Evolutionary conservation across 23 red algal species (phyloP).

Genomic region (Gracilaria gracilis): DNA sequence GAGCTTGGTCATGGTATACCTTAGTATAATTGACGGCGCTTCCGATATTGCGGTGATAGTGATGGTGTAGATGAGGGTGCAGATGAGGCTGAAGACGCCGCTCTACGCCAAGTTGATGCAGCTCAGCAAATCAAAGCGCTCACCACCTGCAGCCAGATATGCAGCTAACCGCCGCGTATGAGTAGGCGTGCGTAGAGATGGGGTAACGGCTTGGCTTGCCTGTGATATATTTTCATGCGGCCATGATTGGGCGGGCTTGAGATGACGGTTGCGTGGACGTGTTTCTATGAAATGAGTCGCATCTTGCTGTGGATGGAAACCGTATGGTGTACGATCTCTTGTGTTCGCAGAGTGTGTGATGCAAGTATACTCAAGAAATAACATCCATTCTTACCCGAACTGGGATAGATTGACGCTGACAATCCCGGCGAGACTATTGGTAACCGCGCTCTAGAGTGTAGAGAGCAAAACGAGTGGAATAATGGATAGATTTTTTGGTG

Average conservation of each 20-base stretch:
- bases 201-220: conserved; percentile 25
- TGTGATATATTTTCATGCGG: conserved; percentile 52
- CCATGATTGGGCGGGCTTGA: conserved; percentile 29
- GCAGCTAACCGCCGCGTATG: conserved; percentile 40
- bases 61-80: too few relatives aligned
- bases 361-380: conserved; percentile 14
- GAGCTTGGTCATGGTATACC: too few relatives aligned
- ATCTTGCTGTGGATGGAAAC: conserved; percentile 55
- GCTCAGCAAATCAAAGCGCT: too few relatives aligned
- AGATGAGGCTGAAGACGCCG: too few relatives aligned
- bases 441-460: conserved; percentile 11
- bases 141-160: too few relatives aligned
- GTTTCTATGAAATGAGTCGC: conserved; percentile 59
- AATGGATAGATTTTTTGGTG: too few relatives aligned
- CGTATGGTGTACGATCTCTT: conserved; percentile 35
- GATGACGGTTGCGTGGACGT: neutral
- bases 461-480: too few relatives aligned
- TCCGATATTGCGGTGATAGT: too few relatives aligned
- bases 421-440: conserved; percentile 42
- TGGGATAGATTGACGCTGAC: conserved; percentile 37
- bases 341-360: conserved; percentile 28
- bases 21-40: too few relatives aligned
- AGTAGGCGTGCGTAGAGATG: conserved; percentile 43
- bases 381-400: conserved; percentile 12
- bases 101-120: too few relatives aligned